Base-by-base conservation (phyloP, 441 rosid species). In the Adansonia madagascariensis region DNA sequence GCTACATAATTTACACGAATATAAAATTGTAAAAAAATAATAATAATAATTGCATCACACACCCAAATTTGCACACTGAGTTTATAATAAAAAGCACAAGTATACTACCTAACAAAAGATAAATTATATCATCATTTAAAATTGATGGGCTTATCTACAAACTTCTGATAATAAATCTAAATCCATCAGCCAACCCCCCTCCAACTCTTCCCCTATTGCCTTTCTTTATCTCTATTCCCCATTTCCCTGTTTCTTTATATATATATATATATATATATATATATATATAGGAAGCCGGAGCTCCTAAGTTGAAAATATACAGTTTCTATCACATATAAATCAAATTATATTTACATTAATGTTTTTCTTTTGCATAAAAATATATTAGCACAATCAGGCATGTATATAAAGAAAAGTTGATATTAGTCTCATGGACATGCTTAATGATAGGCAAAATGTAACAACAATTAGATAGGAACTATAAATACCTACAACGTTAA, bases 111-210 rank as follows among this genome's bases (percentile, higher is more conserved):
- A 41, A 18, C n/a, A 46, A 68, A 47, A 6, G 35, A 46, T 31
- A 50, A 14, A 50, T 8, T 15, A 49, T 49, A 49, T 70, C 60
- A 61, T 27, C 17, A 70, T 70, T 49, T 70, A 27, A 70, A 50
- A 35, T 27, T 50, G 10, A 70, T 70, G 74, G 60, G n/a, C 50
- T 47, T 24, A 14, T 27, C 22, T 24, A 49, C 35, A 70, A 15
- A 50, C 24, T 24, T 15, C 46, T 17, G 15, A 50, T 15, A 49
- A 49, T 24, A 24, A 69, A 49, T 24, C 41, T 35, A 69, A 14
- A 15, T 66, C 52, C 27, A 66, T 10, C 71, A 66, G 15, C 50
- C 50, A 66, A 1, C 52, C 27, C 52, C 27, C 1, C 31, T 8
- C 69, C 24, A 46, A 8, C 12, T 18, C 62, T 11, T n/a, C n/a